phyloP scores from a whole-genome alignment of 2,329 filamentous ascomycete species.

The Aspergillus fumigatiaffinis region DNA sequence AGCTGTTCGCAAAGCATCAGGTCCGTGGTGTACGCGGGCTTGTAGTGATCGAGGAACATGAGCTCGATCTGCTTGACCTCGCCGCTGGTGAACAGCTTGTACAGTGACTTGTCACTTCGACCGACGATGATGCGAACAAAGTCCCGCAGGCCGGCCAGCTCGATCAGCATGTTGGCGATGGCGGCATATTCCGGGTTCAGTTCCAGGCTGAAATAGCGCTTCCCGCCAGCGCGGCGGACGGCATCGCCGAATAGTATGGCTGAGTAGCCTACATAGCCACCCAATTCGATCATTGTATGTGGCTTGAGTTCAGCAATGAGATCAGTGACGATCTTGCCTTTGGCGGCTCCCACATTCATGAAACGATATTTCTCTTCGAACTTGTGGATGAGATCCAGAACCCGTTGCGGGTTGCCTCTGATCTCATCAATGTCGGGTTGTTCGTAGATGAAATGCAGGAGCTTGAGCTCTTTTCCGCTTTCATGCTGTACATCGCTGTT shows the following conservation, averaged over 20 bases:
- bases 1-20: constrained; percentile 73
- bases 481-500: constrained; percentile 35
- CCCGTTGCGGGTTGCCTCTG: constrained; percentile 58
- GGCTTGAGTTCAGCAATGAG: constrained; percentile 66
- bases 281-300: constrained; percentile 69
- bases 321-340: constrained; percentile 66
- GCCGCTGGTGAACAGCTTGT: constrained; percentile 54
- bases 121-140: constrained; percentile 69
- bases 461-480: constrained; percentile 69
- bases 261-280: constrained; percentile 79
- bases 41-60: constrained; percentile 77
- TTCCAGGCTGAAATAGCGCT: constrained; percentile 68
- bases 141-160: constrained; percentile 68
- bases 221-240: constrained; percentile 59
- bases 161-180: constrained; percentile 64
- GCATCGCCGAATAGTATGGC: constrained; percentile 70
- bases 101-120: constrained; percentile 62
- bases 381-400: constrained; percentile 68
- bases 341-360: constrained; percentile 76
- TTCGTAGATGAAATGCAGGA: constrained; percentile 65
- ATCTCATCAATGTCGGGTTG: constrained; percentile 61
- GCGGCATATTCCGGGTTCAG: constrained; percentile 69
- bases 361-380: constrained; percentile 65
- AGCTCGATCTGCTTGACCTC: constrained; percentile 61
- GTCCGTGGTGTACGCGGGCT: constrained; percentile 70